Evolutionary conservation across 2,329 filamentous ascomycete genomes (phyloP), one percentile per base, ranked within the genome.

Genomic region (Talaromyces albobiverticillius): DNA sequence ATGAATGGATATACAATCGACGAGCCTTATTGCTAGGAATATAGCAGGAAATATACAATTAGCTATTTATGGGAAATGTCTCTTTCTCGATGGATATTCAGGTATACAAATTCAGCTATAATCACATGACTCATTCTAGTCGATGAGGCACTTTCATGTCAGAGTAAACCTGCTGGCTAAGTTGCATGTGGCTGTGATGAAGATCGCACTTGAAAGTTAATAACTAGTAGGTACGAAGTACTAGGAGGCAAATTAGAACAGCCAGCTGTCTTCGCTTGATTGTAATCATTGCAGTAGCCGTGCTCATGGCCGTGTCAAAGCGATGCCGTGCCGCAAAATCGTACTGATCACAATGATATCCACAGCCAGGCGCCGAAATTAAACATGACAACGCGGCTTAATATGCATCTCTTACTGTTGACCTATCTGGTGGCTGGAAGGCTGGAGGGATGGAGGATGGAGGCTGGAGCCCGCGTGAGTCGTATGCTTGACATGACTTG

Each of bases 401-500:
- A 11, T 45, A 20, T 46, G 40, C 16, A 38, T 36, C 16, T 18
- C 36, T 32, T 32, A 23, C 23, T 18, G 13, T 25, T 42, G 25
- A 26, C 23, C 23, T 41, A 31, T 16, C 46, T 29, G 34, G 16
- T n/a, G n/a, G n/a, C n/a, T n/a, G n/a, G n/a, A n/a, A n/a, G n/a
- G n/a, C n/a, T n/a, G n/a, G n/a, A n/a, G n/a, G n/a, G n/a, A n/a
- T n/a, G n/a, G n/a, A n/a, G n/a, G n/a, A n/a, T n/a, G n/a, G n/a
- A 32, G 25, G 18, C 26, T 50, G 25, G 16, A 22, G 36, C 10
- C 16, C 20, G 16, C 16, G 16, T 16, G 9, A 40, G 48, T 31
- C 18, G 22, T 29, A 34, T 51, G 48, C 48, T 51, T 45, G 49
- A 51, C 40, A 43, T 26, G 48, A 43, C 31, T 25, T 40, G 31